Conservation (phyloP, 2,329 filamentous ascomycete species). For the Scolecobasidium constrictum region DNA sequence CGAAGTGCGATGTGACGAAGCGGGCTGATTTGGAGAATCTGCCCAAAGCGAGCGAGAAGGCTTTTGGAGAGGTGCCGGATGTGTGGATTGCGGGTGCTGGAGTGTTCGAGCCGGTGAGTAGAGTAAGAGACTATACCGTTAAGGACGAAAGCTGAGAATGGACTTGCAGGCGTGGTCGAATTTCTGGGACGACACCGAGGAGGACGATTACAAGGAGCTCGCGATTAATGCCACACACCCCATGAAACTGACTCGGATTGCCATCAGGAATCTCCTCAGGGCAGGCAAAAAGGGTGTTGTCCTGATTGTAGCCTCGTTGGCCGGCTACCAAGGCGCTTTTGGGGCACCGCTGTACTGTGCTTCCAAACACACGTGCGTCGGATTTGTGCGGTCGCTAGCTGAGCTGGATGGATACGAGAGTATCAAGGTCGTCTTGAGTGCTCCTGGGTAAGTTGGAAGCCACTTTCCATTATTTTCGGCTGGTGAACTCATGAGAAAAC, state of each 20-base stretch:
- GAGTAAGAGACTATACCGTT: no score
- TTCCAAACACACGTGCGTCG: constrained; percentile 28
- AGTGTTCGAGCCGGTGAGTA: background rate
- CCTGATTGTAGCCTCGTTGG: constrained; percentile 21
- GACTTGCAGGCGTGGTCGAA: constrained; percentile 17
- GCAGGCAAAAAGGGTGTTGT: constrained; percentile 26
- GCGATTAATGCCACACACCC: constrained; percentile 28
- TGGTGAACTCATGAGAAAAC: background rate
- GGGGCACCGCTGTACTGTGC: constrained; percentile 24
- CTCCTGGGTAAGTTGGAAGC: background rate
- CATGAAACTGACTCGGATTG: constrained; percentile 29
- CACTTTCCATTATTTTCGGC: background rate
- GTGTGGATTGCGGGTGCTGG: constrained; percentile 3
- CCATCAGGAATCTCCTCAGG: constrained; percentile 20
- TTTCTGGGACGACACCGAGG: constrained; percentile 25
- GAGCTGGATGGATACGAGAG: constrained; percentile 20
- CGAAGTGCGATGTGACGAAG: constrained; percentile 2
- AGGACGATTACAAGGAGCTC: constrained; percentile 19
- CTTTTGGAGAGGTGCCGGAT: background rate
- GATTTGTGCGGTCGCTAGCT: constrained; percentile 26
- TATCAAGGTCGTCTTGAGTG: constrained; percentile 12
- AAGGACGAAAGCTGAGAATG: no score
- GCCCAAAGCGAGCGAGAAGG: background rate
- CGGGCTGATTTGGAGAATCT: constrained; percentile 2
- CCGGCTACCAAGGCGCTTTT: constrained; percentile 21